phyloP scores from a whole-genome alignment of 2,329 filamentous ascomycete species.

The Calonectria pteridis region DNA sequence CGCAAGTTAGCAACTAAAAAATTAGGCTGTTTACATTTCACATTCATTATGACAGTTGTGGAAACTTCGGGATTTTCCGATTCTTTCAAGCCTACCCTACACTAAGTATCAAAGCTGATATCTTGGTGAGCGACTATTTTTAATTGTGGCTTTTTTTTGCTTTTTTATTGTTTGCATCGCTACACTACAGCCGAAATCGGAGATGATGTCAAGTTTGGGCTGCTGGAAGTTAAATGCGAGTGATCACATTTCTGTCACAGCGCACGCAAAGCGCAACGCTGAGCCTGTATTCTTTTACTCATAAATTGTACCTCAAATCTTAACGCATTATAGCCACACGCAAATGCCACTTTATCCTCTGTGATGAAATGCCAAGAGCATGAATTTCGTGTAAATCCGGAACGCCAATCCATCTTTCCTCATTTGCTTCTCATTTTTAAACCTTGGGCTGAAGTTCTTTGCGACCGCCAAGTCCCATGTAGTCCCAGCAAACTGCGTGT shows the following conservation, averaged over 20 bases:
- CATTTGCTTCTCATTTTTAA: slow-evolving; percentile 27
- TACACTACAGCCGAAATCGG: neutral
- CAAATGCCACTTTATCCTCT: neutral
- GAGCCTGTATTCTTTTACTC: slow-evolving; percentile 4
- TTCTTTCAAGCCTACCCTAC: neutral
- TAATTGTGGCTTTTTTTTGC: neutral
- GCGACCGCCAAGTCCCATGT: slow-evolving; percentile 60
- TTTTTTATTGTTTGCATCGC: too few relatives aligned
- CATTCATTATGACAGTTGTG: neutral
- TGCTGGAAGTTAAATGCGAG: neutral
- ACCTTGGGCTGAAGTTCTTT: slow-evolving; percentile 42
- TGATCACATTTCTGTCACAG: too few relatives aligned
- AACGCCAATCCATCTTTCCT: slow-evolving; percentile 34
- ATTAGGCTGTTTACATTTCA: neutral
- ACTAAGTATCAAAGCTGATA: neutral
- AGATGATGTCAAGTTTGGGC: neutral
- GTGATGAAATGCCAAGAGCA: neutral
- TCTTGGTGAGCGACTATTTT: neutral
- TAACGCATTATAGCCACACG: neutral
- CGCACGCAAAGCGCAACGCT: neutral
- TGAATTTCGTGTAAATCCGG: slow-evolving; percentile 19
- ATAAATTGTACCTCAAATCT: slow-evolving; percentile 1
- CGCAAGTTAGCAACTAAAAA: neutral
- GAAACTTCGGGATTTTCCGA: neutral
- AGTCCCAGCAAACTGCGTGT: slow-evolving; percentile 66